These are phyloP conservation scores for Beta macrorhiza DNA, from an alignment of 179 eudicot species.

Conservation along the genomic window DNA sequence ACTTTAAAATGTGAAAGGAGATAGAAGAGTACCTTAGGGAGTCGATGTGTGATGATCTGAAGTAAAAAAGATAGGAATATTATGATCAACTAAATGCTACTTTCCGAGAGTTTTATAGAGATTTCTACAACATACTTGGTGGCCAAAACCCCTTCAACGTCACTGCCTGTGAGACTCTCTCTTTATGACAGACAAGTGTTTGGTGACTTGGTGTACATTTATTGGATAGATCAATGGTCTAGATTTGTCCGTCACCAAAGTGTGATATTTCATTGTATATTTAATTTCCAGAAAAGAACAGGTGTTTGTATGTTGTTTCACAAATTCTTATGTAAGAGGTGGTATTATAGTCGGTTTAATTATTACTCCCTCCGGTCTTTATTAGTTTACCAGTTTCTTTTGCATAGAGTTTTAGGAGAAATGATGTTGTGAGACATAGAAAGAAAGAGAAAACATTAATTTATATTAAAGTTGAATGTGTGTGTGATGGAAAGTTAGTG, in stretches of 20 bases:
- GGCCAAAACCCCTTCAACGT: not conserved
- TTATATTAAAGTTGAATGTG: no score
- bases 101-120: not conserved
- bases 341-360: no score
- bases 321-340: no score
- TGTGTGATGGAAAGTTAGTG: no score
- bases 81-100: not conserved
- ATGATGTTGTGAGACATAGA: no score
- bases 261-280: not conserved
- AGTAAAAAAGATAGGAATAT: not conserved
- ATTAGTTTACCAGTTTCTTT: no score
- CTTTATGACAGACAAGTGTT: not conserved
- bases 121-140: not conserved
- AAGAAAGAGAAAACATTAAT: no score
- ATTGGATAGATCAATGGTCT: not conserved
- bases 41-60: conserved; percentile 7
- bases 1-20: not conserved
- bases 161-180: not conserved
- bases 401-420: no score
- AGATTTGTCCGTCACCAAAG: not conserved
- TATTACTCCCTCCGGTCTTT: no score
- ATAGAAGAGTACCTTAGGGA: conserved; percentile 13
- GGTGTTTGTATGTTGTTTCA: no score
- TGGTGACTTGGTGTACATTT: not conserved
- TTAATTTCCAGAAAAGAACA: no score